Conservation (phyloP, 495 filamentous ascomycete species). For the Aspergillus incahuasiensis region DNA sequence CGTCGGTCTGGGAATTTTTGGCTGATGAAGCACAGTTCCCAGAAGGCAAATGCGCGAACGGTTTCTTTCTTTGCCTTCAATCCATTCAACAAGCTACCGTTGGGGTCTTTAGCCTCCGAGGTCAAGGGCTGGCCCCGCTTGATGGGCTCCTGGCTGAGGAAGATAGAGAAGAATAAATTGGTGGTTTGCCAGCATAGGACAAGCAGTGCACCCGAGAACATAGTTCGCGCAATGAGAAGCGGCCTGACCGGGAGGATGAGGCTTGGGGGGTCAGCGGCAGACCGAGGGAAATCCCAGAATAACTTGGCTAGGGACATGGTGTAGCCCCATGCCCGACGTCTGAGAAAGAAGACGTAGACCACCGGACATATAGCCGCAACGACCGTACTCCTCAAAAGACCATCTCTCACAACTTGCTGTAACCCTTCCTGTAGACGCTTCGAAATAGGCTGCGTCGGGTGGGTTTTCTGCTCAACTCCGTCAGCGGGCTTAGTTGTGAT, state of each 20-base stretch:
- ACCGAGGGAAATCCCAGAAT: conserved; percentile 68
- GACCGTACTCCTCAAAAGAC: conserved; percentile 38
- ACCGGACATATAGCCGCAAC: conserved; percentile 44
- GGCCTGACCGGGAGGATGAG: conserved; percentile 53
- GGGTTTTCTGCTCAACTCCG: conserved; percentile 32
- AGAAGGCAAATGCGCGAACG: conserved; percentile 74
- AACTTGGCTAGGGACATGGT: conserved; percentile 63
- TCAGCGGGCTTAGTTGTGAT: conserved; percentile 34
- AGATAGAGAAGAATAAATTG: conserved; percentile 71
- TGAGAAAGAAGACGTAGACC: conserved; percentile 61
- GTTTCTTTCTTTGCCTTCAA: conserved; percentile 60
- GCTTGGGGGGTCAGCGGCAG: conserved; percentile 53
- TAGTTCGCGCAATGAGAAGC: conserved; percentile 54
- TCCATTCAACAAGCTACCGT: conserved; percentile 81
- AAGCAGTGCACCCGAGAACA: conserved; percentile 61
- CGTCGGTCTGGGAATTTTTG: conserved; percentile 66
- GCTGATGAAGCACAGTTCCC: conserved; percentile 81
- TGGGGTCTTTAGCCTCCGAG: conserved; percentile 79
- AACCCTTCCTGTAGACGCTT: conserved; percentile 29
- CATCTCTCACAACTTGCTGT: conserved; percentile 21
- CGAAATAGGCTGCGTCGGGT: conserved; percentile 30
- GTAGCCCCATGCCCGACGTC: conserved; percentile 59
- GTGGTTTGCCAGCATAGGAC: conserved; percentile 66
- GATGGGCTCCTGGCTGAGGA: conserved; percentile 73
- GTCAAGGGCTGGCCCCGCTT: conserved; percentile 83